These are phyloP conservation scores for Arthonia radiata DNA, from an alignment of 495 filamentous ascomycete genomes.

Conservation along the genomic window DNA sequence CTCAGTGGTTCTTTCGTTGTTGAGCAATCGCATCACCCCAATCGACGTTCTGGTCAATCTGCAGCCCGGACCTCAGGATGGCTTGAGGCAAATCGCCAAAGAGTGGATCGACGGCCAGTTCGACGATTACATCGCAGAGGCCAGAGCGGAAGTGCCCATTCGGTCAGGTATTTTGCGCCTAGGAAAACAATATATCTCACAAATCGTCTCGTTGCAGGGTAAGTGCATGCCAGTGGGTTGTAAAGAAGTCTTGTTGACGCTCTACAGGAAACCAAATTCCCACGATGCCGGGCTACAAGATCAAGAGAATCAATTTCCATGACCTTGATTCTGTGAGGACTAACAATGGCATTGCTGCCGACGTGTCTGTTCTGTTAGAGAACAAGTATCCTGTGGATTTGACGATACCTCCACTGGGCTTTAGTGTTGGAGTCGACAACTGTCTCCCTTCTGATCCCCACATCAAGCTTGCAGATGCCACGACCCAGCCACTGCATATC, in stretches of 20 bases:
- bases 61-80: conserved; percentile 47
- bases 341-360: conserved; percentile 44
- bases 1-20: conserved; percentile 42
- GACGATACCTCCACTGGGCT: conserved; percentile 51
- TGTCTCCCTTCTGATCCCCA: conserved; percentile 36
- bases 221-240: conserved; percentile 26
- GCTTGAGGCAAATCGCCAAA: conserved; percentile 53
- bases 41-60: conserved; percentile 60
- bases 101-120: conserved; percentile 70
- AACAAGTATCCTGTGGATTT: conserved; percentile 57
- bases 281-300: conserved; percentile 46
- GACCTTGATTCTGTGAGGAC: conserved; percentile 29
- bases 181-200: conserved; percentile 42
- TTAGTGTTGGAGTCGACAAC: conserved; percentile 58
- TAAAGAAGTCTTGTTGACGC: conserved; percentile 14
- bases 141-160: conserved; percentile 39
- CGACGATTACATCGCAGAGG: conserved; percentile 37
- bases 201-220: conserved; percentile 63
- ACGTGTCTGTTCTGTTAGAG: conserved; percentile 39
- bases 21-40: conserved; percentile 47
- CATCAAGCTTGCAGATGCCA: conserved; percentile 53
- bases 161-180: conserved; percentile 56
- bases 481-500: conserved; percentile 36
- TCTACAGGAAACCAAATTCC: conserved; percentile 38
- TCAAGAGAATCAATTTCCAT: conserved; percentile 48